Evolutionary conservation across 805 yeast species (phyloP).

Genomic region (Lachancea quebecensis): DNA sequence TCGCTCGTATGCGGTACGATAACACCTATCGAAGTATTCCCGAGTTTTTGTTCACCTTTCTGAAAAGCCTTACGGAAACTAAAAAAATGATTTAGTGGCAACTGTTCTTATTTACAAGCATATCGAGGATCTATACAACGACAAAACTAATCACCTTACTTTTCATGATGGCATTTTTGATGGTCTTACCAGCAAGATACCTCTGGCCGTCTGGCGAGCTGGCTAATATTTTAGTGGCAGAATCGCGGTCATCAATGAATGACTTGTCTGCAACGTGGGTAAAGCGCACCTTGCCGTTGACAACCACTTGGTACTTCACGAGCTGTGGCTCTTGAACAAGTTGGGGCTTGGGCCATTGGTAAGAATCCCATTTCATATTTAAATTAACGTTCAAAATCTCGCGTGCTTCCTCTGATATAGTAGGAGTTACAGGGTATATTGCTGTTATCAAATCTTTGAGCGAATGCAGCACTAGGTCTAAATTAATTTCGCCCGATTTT

Average conservation of each 20-base stretch:
- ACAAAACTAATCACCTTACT: conserved; percentile 41
- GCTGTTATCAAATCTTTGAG: conserved; percentile 50
- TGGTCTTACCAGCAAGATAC: conserved; percentile 35
- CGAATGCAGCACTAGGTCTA: conserved; percentile 40
- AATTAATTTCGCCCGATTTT: conserved; percentile 33
- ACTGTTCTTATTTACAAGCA: not conserved
- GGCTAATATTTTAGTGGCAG: conserved; percentile 34
- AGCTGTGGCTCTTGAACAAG: conserved; percentile 32
- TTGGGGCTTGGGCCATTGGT: conserved; percentile 59
- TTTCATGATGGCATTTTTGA: conserved; percentile 52
- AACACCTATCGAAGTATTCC: conserved; percentile 42
- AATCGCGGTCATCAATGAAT: conserved; percentile 32
- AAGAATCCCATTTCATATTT: conserved; percentile 18
- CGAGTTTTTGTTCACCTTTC: conserved; percentile 45
- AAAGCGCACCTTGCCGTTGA: conserved; percentile 66
- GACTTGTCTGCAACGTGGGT: conserved; percentile 34
- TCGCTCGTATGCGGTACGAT: conserved; percentile 16
- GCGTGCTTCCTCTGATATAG: conserved; percentile 77
- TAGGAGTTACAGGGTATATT: conserved; percentile 78
- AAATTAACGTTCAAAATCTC: conserved; percentile 34
- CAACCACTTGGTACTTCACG: conserved; percentile 48
- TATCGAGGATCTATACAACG: not conserved
- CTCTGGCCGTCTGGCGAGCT: conserved; percentile 34
- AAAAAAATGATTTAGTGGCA: not conserved
- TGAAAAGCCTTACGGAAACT: conserved; percentile 36